Evolutionary conservation across 2,329 filamentous ascomycete genomes (phyloP), one percentile per base, ranked within the genome.

Genomic region (Thermoascus crustaceus): DNA sequence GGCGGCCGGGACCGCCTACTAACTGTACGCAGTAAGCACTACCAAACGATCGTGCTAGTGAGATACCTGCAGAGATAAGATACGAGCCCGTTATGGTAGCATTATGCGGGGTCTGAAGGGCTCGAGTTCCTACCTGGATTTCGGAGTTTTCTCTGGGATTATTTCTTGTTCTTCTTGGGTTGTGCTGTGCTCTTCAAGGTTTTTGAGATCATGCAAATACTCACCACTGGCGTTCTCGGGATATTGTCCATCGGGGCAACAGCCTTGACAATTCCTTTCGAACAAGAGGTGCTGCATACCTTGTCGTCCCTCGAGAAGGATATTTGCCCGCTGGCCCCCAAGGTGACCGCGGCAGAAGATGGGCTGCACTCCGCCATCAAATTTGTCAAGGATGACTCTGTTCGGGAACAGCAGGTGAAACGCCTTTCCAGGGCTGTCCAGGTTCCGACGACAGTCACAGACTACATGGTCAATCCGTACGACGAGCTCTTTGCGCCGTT

Each of bases 401-500:
- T 58, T 21, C 52, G 52, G 4, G 39, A 48, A 2, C 64, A 48
- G 24, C 69, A 72, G 45, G 63, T 74, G 23, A 45, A 60, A 26
- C 64, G 72, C 2, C 68, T 75, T 38, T 71, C 73, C 13, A 67
- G 66, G 5, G 67, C 78, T 4, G 74, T 80, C 19, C 66, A 70
- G 46, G 65, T 78, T 17, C 71, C 72, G 1, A 75, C 74, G 1
- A 49, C 49, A 2, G 47, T 60, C 8, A 50, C 48, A 8, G 55
- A 61, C 34, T 55, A 48, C 34, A 47, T 49, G 37, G 47, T 23
- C 1, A 60, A 73, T 31, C 69, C 69, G 0, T 75, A 67, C 35
- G 78, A 82, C 47, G 54, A 67, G 27, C 65, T 73, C 34, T 83
- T 78, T 69, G 67, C 74, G 2, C 64, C 72, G 7, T 72, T 83